Base-by-base conservation (phyloP, 2,329 filamentous ascomycete genomes). In the Colletotrichum coccodes region DNA sequence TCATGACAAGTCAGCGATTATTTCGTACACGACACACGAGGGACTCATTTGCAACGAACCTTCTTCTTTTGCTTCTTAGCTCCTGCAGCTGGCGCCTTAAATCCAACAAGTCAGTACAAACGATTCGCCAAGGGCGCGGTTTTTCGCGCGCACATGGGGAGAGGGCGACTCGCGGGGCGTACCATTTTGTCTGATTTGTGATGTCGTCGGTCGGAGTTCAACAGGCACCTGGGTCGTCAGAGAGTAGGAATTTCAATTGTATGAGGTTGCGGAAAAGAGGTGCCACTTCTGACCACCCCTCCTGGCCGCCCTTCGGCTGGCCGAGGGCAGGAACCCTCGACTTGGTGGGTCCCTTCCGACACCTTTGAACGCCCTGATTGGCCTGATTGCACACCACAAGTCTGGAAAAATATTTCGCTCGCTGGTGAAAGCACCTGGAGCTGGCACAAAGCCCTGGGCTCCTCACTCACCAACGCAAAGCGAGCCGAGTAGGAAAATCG, bases 21-120 rank as follows among this genome's bases (percentile, higher is more conserved):
- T 30, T 16, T 16, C 34, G 54, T 32, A 12, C 26, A 18, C 30
- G 16, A 26, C 28, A 58, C 56, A 36, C 6, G 18, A 3, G 44
- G 47, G 26, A 53, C 50, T 26, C 9, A 42, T 36, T 46, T 28
- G 49, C 26, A 38, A 70, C 68, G 60, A 71, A 72, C 71, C 65
- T 85, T 84, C 81, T 84, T 84, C 82, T 84, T 85, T 79, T 84
- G 82, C 80, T 84, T 84, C 81, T 83, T 83, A 77, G 78, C 81
- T 81, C 81, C 81, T 77, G 81, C 79, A 77, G 82, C 81, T 75
- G 81, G 80, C 77, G 81, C 81, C 82, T 71, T 72, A 38, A 66
- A 47, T 59, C 42, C 21, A 44, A 49, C n/a, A 42, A 60, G 66
- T 69, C 62, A 69, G 66, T 21, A 69, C 36, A 28, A 57, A 18